Evolutionary conservation across 2,329 filamentous ascomycete genomes (phyloP).

Genomic region (Arthrinium phaeospermum): DNA sequence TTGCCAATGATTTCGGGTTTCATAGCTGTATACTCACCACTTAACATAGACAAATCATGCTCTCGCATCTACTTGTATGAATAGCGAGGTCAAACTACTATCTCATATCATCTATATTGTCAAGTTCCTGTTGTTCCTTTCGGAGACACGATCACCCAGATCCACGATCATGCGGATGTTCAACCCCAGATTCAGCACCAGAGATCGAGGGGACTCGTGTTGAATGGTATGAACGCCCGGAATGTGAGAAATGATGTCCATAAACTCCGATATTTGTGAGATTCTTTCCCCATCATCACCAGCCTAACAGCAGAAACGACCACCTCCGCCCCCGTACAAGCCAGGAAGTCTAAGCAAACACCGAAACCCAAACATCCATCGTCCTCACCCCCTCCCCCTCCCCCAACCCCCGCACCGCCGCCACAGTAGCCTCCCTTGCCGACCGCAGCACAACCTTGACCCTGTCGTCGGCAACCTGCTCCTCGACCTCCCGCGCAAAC

Average conservation of each 20-base stretch:
- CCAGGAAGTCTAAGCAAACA: background rate
- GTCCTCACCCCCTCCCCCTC: slow-evolving; percentile 40
- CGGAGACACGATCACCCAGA: too few species aligned
- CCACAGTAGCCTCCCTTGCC: slow-evolving; percentile 40
- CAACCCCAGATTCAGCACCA: too few species aligned
- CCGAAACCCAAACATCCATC: slow-evolving; percentile 49
- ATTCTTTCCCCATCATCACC: background rate
- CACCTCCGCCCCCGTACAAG: background rate
- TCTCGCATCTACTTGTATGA: too few species aligned
- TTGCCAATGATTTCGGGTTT: too few species aligned
- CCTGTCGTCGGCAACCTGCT: slow-evolving; percentile 34
- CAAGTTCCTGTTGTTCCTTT: too few species aligned
- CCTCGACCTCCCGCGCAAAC: slow-evolving; percentile 42
- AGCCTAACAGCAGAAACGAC: background rate
- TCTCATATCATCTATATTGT: too few species aligned
- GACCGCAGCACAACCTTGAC: slow-evolving; percentile 37
- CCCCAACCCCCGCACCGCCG: slow-evolving; percentile 34
- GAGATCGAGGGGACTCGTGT: too few species aligned
- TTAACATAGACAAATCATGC: too few species aligned
- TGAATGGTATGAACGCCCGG: too few species aligned
- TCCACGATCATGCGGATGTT: too few species aligned
- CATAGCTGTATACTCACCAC: too few species aligned
- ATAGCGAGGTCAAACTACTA: too few species aligned
- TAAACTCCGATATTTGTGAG: background rate
- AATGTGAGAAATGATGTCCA: background rate